A percentile compares a stretch with the other conserved stretches of the same genome.
Evolutionary conservation across 768 basidiomycete species (phyloP).

Genomic region (Mycena haematopus): DNA sequence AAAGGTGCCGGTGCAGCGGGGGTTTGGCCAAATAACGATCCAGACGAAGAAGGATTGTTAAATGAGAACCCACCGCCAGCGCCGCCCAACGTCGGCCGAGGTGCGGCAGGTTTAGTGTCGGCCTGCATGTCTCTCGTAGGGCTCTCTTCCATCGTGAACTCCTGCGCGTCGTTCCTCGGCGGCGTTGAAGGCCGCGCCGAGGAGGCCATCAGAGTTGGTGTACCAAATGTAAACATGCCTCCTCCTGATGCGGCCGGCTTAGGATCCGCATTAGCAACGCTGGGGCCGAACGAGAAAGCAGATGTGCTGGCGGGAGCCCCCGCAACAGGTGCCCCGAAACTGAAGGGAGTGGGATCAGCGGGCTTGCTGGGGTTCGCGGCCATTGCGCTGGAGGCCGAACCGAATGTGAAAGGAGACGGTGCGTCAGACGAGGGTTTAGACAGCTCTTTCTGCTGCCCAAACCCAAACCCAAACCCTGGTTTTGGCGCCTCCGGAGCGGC

Average conservation of each 20-base stretch:
- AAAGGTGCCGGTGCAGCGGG: slow-evolving; percentile 45
- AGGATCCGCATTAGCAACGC: slow-evolving; percentile 40
- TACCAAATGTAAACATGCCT: slow-evolving; percentile 64
- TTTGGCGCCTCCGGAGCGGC: slow-evolving; percentile 45
- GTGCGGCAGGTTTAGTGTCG: slow-evolving; percentile 43
- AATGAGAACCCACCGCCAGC: slow-evolving; percentile 53
- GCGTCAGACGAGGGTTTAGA: slow-evolving; percentile 28
- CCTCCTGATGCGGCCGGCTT: slow-evolving; percentile 47
- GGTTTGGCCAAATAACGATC: slow-evolving; percentile 43
- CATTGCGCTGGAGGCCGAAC: slow-evolving; percentile 42
- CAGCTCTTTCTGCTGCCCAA: slow-evolving; percentile 23
- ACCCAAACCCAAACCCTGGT: slow-evolving; percentile 42
- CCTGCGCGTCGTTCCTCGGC: slow-evolving; percentile 66
- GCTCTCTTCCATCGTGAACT: slow-evolving; percentile 84
- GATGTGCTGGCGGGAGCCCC: slow-evolving; percentile 29
- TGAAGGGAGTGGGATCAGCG: slow-evolving; percentile 35
- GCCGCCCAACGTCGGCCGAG: slow-evolving; percentile 44
- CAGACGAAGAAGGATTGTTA: slow-evolving; percentile 39
- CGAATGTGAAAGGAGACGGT: slow-evolving; percentile 53
- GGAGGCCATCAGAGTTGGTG: slow-evolving; percentile 38
- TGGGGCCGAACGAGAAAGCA: slow-evolving; percentile 56
- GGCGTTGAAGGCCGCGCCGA: slow-evolving; percentile 65
- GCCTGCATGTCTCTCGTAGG: slow-evolving; percentile 67
- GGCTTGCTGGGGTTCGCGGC: slow-evolving; percentile 43
- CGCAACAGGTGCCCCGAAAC: slow-evolving; percentile 40